phyloP scores from a whole-genome alignment of 108 stramenopile genomes.

The Cyclotella sp. region DNA sequence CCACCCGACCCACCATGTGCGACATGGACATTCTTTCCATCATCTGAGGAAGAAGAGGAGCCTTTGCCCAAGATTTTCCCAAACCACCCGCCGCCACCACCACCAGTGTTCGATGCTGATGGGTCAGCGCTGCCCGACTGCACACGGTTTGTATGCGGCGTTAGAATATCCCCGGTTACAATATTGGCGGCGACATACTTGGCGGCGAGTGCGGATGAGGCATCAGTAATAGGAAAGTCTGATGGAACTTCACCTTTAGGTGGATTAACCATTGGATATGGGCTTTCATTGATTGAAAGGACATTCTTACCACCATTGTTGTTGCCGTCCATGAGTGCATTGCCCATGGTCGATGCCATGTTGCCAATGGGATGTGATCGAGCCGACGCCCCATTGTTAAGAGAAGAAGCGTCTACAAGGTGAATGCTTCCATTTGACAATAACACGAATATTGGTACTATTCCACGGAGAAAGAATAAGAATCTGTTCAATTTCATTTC shows the following conservation, averaged over 20 bases:
- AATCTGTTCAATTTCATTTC: too few relatives aligned
- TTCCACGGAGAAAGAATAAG: too few relatives aligned
- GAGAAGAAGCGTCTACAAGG: too few relatives aligned
- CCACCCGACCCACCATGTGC: background rate
- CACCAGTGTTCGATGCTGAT: background rate
- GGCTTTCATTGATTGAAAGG: too few relatives aligned
- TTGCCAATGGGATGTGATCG: too few relatives aligned
- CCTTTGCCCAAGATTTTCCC: slow-evolving; percentile 25
- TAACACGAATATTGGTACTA: too few relatives aligned
- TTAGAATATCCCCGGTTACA: background rate
- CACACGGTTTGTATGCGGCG: background rate
- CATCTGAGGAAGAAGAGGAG: background rate
- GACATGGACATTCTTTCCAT: background rate
- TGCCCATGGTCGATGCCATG: too few relatives aligned
- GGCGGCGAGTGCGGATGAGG: background rate
- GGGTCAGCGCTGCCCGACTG: background rate
- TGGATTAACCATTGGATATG: too few relatives aligned
- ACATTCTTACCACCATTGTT: too few relatives aligned
- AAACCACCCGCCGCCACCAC: slow-evolving; percentile 21
- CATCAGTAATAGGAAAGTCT: slow-evolving; percentile 3
- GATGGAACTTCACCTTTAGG: background rate
- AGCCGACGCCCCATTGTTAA: too few relatives aligned
- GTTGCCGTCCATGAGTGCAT: too few relatives aligned
- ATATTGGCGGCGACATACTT: slow-evolving; percentile 6
- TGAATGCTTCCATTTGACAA: too few relatives aligned